A percentile compares a stretch with the other conserved stretches of the same genome.
phyloP scores from a whole-genome alignment of 257 asterid genomes.

The Scutellaria galericulata region DNA sequence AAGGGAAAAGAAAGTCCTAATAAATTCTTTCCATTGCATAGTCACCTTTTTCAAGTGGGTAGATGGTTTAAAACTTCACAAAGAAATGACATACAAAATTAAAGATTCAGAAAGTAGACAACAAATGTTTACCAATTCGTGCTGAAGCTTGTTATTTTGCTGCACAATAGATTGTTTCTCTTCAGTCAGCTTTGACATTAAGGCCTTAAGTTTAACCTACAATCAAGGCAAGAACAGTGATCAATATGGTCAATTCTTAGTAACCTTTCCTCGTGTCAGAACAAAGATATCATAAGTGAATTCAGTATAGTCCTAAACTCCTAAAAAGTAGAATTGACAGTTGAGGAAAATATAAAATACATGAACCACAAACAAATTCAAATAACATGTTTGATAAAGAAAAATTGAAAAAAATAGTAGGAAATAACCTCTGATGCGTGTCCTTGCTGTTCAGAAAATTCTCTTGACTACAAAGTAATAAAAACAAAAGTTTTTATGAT shows the following conservation, averaged over 20 bases:
- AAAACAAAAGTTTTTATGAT: slow-evolving; percentile 14
- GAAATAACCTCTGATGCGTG: slow-evolving; percentile 49
- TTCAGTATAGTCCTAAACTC: slow-evolving; percentile 27
- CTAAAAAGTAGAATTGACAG: slow-evolving; percentile 4
- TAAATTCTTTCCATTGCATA: not conserved
- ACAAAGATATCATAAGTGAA: slow-evolving; percentile 9
- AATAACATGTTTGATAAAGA: not conserved
- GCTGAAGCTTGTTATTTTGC: slow-evolving; percentile 82
- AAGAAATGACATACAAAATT: slow-evolving; percentile 18
- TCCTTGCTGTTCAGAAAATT: slow-evolving; percentile 44
- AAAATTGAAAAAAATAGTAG: slow-evolving; percentile 1
- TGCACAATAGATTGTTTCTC: slow-evolving; percentile 71
- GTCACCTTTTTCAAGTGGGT: not conserved
- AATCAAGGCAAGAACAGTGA: slow-evolving; percentile 34
- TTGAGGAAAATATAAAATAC: not conserved
- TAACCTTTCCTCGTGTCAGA: slow-evolving; percentile 2
- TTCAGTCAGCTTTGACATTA: slow-evolving; percentile 77
- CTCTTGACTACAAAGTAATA: slow-evolving; percentile 48
- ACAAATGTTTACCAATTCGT: slow-evolving; percentile 54
- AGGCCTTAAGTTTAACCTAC: slow-evolving; percentile 63
- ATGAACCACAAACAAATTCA: not conserved
- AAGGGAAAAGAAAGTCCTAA: slow-evolving; percentile 1
- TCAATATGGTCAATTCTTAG: not conserved
- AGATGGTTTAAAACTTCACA: not conserved
- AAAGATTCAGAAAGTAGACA: slow-evolving; percentile 22